These are phyloP conservation scores for Syzygium jambos DNA, from an alignment of 345 rosid species.

Conservation along the genomic window DNA sequence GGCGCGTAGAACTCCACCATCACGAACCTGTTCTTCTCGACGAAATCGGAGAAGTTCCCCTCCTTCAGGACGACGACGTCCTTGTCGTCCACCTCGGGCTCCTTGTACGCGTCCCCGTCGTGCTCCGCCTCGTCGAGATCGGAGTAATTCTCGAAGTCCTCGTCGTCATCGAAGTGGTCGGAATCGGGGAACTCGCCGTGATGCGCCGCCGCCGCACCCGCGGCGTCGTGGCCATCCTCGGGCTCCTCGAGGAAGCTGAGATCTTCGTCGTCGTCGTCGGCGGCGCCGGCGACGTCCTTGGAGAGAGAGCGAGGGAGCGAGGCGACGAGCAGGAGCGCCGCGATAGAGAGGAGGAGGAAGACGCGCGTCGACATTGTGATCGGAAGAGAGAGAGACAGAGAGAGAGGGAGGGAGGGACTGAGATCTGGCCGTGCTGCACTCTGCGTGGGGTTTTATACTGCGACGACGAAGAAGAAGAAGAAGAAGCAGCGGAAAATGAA, in stretches of 20 bases:
- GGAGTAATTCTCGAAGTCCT: constrained; percentile 38
- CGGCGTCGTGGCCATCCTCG: not conserved
- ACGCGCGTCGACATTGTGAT: constrained; percentile 33
- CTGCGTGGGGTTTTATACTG: not conserved
- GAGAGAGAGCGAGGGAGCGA: constrained; percentile 2
- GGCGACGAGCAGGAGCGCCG: constrained; percentile 3
- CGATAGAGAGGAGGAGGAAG: constrained; percentile 19
- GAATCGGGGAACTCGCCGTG: not conserved
- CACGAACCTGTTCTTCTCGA: constrained; percentile 60
- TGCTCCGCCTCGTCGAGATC: constrained; percentile 54
- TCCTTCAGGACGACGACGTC: constrained; percentile 83
- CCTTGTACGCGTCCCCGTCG: constrained; percentile 35
- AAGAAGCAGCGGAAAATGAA: not conserved
- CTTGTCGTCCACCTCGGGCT: constrained; percentile 69
- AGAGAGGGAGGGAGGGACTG: not conserved
- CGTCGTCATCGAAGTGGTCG: constrained; percentile 22
- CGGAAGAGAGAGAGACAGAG: not conserved
- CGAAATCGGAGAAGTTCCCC: constrained; percentile 61
- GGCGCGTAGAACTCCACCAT: constrained; percentile 99
- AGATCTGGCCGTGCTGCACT: constrained; percentile 3
- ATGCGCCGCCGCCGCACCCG: not conserved
- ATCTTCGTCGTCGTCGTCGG: constrained; percentile 13
- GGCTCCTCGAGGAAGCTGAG: constrained; percentile 19
- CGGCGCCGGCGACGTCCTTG: not conserved
- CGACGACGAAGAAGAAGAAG: not conserved